phyloP scores from a whole-genome alignment of 441 rosid species.

The Aquilaria agallochum region DNA sequence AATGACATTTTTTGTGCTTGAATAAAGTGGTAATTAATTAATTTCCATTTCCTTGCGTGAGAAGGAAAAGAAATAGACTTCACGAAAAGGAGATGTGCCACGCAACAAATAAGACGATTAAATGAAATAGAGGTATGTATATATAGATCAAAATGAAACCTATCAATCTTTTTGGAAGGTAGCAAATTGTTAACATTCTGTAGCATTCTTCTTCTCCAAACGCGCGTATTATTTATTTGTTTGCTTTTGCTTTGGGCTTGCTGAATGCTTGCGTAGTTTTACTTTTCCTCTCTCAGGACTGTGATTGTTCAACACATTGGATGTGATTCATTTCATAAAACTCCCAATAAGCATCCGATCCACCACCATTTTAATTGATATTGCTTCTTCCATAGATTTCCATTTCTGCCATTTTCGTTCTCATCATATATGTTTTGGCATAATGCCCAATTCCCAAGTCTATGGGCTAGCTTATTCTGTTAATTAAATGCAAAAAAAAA shows the following conservation, averaged over 20 bases:
- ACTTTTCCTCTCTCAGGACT: constrained; percentile 18
- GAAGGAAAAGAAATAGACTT: too few species aligned
- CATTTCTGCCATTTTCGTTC: not conserved
- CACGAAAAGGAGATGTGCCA: too few species aligned
- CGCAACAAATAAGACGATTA: too few species aligned
- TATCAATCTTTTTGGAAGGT: not conserved
- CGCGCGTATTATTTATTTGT: constrained; percentile 17
- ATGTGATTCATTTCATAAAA: not conserved
- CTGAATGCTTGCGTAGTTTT: too few species aligned
- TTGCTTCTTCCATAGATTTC: not conserved
- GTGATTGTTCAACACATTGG: constrained; percentile 25
- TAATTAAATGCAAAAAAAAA: not conserved
- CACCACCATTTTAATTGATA: constrained; percentile 1
- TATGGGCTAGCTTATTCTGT: too few species aligned
- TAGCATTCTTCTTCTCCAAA: constrained; percentile 22
- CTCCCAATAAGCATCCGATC: constrained; percentile 19
- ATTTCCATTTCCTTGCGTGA: too few species aligned
- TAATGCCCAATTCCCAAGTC: too few species aligned
- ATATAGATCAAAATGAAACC: not conserved
- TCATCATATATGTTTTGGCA: not conserved
- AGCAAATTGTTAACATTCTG: not conserved
- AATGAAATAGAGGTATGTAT: too few species aligned
- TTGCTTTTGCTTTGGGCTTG: not conserved
- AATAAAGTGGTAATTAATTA: too few species aligned
- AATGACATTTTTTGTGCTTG: too few species aligned